Conservation (phyloP, 768 basidiomycete species). For the Coprinopsis strossmayeri region DNA sequence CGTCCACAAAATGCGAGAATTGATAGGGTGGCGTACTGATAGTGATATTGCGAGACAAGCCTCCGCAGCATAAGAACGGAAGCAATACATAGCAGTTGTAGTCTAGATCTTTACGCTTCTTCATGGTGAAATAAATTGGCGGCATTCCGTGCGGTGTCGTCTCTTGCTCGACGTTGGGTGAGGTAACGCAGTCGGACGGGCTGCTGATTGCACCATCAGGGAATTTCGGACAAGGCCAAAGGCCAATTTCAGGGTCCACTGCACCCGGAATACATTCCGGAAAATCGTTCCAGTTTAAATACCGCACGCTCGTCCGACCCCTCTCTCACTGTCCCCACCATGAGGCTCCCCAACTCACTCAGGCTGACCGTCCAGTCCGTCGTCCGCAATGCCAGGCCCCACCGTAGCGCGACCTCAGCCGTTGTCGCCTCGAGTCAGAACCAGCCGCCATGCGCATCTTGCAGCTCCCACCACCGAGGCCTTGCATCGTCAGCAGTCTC, state of each 20-base stretch:
- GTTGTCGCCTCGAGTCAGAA: slow-evolving; percentile 11
- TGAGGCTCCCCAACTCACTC: slow-evolving; percentile 8
- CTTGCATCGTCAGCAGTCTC: slow-evolving; percentile 19
- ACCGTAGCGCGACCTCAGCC: slow-evolving; percentile 11
- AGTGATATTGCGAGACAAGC: background rate
- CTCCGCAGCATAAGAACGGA: no score
- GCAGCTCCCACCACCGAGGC: slow-evolving; percentile 8
- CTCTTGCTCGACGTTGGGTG: no score
- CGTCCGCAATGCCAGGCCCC: slow-evolving; percentile 14
- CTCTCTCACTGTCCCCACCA: slow-evolving; percentile 12
- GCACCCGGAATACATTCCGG: no score
- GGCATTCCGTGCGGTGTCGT: background rate
- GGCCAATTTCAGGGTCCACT: no score
- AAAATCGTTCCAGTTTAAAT: slow-evolving; percentile 2
- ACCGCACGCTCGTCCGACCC: background rate
- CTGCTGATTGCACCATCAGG: slow-evolving; percentile 5
- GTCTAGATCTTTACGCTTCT: no score
- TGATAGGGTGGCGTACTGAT: slow-evolving; percentile 55
- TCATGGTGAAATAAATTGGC: no score
- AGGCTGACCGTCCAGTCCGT: background rate
- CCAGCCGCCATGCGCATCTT: slow-evolving; percentile 13
- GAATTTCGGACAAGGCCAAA: slow-evolving; percentile 1
- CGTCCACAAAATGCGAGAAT: slow-evolving; percentile 65
- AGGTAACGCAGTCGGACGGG: background rate
- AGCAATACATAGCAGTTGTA: background rate